These are phyloP conservation scores for Coemansia sp. DNA, from an alignment of 192 early-diverging fungal species.

Conservation along the genomic window DNA sequence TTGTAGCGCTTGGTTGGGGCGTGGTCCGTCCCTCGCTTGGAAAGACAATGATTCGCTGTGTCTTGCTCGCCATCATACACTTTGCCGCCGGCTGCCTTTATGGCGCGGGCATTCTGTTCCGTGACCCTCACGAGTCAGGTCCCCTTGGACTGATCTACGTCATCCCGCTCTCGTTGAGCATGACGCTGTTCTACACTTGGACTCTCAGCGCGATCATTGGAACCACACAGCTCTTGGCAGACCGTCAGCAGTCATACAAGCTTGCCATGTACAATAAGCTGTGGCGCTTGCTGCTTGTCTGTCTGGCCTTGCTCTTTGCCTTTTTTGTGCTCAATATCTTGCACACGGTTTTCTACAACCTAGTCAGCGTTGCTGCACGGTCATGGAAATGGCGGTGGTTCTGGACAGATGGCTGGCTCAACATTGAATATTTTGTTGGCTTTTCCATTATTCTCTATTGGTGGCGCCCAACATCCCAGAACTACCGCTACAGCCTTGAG, in stretches of 20 bases:
- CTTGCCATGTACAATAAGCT: conserved; percentile 85
- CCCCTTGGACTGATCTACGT: conserved; percentile 72
- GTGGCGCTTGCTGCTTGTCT: conserved; percentile 75
- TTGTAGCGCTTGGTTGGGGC: conserved; percentile 94
- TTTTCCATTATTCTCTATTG: conserved; percentile 77
- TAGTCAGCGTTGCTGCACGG: conserved; percentile 63
- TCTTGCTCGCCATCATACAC: conserved; percentile 71
- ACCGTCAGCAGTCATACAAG: conserved; percentile 85
- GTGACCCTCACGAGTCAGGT: conserved; percentile 64
- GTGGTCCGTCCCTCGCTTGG: conserved; percentile 93
- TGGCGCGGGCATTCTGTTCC: conserved; percentile 72
- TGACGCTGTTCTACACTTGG: conserved; percentile 95
- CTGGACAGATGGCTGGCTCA: conserved; percentile 88
- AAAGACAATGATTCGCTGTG: conserved; percentile 83
- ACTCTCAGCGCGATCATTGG: conserved; percentile 77
- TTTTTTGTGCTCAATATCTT: conserved; percentile 86
- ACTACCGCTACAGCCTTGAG: conserved; percentile 87
- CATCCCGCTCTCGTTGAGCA: conserved; percentile 82
- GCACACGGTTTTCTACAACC: conserved; percentile 65
- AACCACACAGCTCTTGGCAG: conserved; percentile 74
- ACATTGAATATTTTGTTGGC: conserved; percentile 81
- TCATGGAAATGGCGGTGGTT: conserved; percentile 90
- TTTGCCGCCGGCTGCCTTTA: conserved; percentile 90
- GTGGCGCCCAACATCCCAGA: conserved; percentile 92
- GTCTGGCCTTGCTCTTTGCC: conserved; percentile 65